Base-by-base conservation (phyloP, 2,329 filamentous ascomycete genomes). In the Sarocladiaceae sp. region DNA sequence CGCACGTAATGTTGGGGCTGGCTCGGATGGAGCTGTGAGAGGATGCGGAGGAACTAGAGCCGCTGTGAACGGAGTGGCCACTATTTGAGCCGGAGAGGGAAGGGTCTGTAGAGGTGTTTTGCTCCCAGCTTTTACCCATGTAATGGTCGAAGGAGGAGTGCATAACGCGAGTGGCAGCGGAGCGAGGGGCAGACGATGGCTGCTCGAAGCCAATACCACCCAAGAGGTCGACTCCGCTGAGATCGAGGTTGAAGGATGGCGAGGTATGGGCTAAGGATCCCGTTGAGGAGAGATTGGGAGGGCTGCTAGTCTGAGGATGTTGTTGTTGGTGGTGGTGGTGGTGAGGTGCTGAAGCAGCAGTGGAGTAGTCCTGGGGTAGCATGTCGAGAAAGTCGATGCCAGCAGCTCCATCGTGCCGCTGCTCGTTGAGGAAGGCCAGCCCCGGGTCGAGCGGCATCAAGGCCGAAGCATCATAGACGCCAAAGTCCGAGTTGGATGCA, bases 1-100 rank as follows among this genome's bases (percentile, higher is more conserved):
- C 56, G 48, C 76, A 80, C 13, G 52, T 47, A 19, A 58, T 52
- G 33, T 47, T 57, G 12, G 60, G 59, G n/a, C 58, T 27, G 6
- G 43, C 31, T 4, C 21, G 32, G 13, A 33, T 9, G 11, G 26
- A 33, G 44, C 26, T 39, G 16, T 32, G 21, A 21, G 6, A 11
- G 18, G 6, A 15, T 16, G 21, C 2, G 27, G 26, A 20, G 26
- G 27, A 32, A 29, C 13, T 31, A 10, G 27, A 31, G 10, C 12
- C 12, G 19, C 12, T 27, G 16, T n/a, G 31, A 7, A 7, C 31
- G 18, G 51, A 51, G 15, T 53, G 47, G 33, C n/a, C n/a, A n/a
- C n/a, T 50, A 55, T 51, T 50, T 24, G 53, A 53, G 39, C 55
- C 59, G 15, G 53, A 52, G 10, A 43, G 49, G 15, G 53, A 52